Conservation (phyloP, 768 basidiomycete genomes). For the Suillus plorans region DNA sequence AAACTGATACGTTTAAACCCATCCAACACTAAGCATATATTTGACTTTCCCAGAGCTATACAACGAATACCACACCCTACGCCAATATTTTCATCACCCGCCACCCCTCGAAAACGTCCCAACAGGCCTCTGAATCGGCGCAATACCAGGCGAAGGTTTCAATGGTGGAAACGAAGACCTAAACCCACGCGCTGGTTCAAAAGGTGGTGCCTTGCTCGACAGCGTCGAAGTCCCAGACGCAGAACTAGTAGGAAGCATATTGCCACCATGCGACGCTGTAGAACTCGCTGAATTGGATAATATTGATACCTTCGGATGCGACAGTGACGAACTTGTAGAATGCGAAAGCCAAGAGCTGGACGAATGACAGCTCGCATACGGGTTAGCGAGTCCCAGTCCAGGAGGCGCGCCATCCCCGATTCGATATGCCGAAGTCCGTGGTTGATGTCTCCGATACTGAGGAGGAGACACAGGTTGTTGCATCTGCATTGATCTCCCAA, state of each 20-base stretch:
- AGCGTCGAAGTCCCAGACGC: conserved; percentile 34
- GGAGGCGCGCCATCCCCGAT: conserved; percentile 15
- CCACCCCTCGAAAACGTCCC: neutral
- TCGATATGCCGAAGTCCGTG: conserved; percentile 25
- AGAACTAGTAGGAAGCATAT: conserved; percentile 20
- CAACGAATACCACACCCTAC: neutral
- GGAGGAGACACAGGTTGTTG: conserved; percentile 24
- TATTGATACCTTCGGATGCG: conserved; percentile 18
- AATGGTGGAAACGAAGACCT: conserved; percentile 25
- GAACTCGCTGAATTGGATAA: conserved; percentile 22
- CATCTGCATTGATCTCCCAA: conserved; percentile 21
- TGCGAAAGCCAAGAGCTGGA: conserved; percentile 5
- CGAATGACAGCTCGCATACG: conserved; percentile 8
- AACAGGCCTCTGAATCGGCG: conserved; percentile 1
- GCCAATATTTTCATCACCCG: neutral
- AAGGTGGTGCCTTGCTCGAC: conserved; percentile 55
- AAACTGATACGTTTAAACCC: too few species aligned
- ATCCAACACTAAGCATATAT: neutral
- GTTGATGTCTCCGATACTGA: conserved; percentile 26
- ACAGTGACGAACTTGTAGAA: conserved; percentile 8
- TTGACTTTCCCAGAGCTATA: neutral
- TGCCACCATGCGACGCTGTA: neutral
- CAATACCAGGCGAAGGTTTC: conserved; percentile 11
- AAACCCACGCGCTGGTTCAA: conserved; percentile 45
- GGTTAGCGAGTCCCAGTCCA: conserved; percentile 16